Evolutionary conservation across 2,329 filamentous ascomycete genomes (phyloP).

Genomic region (Chaetomium sp.): DNA sequence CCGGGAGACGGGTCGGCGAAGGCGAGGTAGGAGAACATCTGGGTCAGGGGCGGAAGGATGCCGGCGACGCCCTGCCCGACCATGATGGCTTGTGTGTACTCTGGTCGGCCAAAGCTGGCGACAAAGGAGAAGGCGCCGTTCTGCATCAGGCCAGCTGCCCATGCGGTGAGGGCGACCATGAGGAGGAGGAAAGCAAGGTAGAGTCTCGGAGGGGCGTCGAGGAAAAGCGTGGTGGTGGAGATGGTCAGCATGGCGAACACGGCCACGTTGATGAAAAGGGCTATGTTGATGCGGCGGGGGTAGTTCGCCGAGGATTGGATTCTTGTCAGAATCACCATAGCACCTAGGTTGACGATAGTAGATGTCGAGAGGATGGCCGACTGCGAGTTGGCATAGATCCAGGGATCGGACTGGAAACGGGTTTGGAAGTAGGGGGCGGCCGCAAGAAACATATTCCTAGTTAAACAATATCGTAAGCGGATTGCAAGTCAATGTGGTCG

Average conservation of each 20-base stretch:
- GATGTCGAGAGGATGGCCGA: conserved; percentile 85
- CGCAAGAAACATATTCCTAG: conserved; percentile 97
- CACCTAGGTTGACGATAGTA: conserved; percentile 76
- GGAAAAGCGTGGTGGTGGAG: conserved; percentile 76
- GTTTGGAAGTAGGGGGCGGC: conserved; percentile 89
- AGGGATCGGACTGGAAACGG: conserved; percentile 71
- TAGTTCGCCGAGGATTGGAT: conserved; percentile 84
- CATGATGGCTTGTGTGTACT: conserved; percentile 97
- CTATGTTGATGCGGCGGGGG: conserved; percentile 77
- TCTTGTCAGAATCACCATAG: conserved; percentile 75
- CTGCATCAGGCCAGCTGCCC: conserved; percentile 83
- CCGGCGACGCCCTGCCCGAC: conserved; percentile 89
- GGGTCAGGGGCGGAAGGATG: conserved; percentile 82
- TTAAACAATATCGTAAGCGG: not conserved
- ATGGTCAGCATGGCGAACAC: conserved; percentile 77
- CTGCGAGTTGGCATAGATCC: conserved; percentile 81
- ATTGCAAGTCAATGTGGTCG: not conserved
- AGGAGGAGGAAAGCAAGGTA: conserved; percentile 83
- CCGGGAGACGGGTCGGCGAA: conserved; percentile 46
- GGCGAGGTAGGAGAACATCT: conserved; percentile 79
- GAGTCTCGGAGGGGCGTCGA: conserved; percentile 58
- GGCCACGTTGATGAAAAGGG: conserved; percentile 74
- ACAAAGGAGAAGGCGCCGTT: conserved; percentile 95
- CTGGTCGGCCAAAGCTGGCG: conserved; percentile 76
- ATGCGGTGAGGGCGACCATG: conserved; percentile 78